Conservation (phyloP, 2,329 filamentous ascomycete species). For the Calonectria pseudoturangicola region DNA sequence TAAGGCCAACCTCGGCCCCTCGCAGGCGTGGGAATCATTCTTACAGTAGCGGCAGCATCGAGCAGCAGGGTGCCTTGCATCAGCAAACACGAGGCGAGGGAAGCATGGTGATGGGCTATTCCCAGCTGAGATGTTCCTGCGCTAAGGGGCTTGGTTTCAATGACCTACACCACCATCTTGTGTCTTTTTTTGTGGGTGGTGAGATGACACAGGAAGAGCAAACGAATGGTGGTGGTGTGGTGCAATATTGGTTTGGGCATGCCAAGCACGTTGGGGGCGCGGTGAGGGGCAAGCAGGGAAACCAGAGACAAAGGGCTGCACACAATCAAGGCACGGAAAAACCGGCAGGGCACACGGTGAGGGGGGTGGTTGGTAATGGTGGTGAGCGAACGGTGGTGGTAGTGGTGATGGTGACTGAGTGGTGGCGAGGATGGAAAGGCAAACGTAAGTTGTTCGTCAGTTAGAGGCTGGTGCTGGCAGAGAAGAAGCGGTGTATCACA, state of each 20-base stretch:
- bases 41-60: constrained; percentile 25
- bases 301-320: not conserved
- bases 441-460: constrained; percentile 21
- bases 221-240: constrained; percentile 2
- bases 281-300: constrained; percentile 1
- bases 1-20: constrained; percentile 17
- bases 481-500: constrained; percentile 40
- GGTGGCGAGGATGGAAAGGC: constrained; percentile 25
- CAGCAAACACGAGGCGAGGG: constrained; percentile 37
- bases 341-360: not conserved
- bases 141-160: constrained; percentile 42
- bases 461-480: constrained; percentile 32
- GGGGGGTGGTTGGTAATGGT: constrained; percentile 22
- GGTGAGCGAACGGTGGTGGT: constrained; percentile 21
- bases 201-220: constrained; percentile 4
- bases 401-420: constrained; percentile 21
- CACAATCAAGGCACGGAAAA: not conserved
- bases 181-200: constrained; percentile 6
- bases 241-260: constrained; percentile 6
- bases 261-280: not conserved
- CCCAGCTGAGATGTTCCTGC: constrained; percentile 44
- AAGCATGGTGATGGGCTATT: constrained; percentile 36
- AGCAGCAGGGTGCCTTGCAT: constrained; percentile 49
- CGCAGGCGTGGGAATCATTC: constrained; percentile 27
- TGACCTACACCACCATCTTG: constrained; percentile 39